Conservation (phyloP, 495 filamentous ascomycete species). For the Trichoderma asperelloides region DNA sequence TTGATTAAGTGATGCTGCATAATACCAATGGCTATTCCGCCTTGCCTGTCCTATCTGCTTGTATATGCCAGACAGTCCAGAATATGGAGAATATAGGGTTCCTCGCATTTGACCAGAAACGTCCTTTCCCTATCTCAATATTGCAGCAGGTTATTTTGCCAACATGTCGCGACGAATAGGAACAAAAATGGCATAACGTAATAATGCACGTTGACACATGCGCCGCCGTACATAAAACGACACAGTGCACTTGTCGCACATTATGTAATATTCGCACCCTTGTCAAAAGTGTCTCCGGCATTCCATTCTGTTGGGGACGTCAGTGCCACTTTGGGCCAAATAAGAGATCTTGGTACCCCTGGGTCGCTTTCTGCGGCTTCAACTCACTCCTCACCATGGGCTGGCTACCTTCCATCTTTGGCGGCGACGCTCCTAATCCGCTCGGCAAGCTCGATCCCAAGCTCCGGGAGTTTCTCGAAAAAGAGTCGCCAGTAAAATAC, state of each 20-base stretch:
- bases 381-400: slow-evolving; percentile 41
- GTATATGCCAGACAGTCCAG: no score
- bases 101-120: no score
- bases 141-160: no score
- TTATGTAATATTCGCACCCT: slow-evolving; percentile 7
- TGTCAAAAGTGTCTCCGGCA: slow-evolving; percentile 1
- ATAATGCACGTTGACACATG: slow-evolving; percentile 7
- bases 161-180: no score
- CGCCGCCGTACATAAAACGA: not conserved
- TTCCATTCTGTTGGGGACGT: slow-evolving; percentile 4
- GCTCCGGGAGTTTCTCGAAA: slow-evolving; percentile 74
- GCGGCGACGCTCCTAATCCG: slow-evolving; percentile 48
- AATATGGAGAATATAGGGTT: no score
- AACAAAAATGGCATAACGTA: not conserved
- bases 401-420: slow-evolving; percentile 52
- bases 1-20: no score
- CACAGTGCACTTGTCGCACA: not conserved
- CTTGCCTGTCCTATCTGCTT: no score
- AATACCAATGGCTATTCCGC: no score
- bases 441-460: slow-evolving; percentile 75
- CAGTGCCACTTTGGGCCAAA: not conserved
- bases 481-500: slow-evolving; percentile 74
- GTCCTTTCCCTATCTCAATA: no score
- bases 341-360: not conserved
- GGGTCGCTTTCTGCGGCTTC: not conserved